Percentiles rank a stretch among this genome's conserved stretches.
These are phyloP conservation scores for Medicago lupulina DNA, from an alignment of 306 rosid genomes.

Conservation along the genomic window DNA sequence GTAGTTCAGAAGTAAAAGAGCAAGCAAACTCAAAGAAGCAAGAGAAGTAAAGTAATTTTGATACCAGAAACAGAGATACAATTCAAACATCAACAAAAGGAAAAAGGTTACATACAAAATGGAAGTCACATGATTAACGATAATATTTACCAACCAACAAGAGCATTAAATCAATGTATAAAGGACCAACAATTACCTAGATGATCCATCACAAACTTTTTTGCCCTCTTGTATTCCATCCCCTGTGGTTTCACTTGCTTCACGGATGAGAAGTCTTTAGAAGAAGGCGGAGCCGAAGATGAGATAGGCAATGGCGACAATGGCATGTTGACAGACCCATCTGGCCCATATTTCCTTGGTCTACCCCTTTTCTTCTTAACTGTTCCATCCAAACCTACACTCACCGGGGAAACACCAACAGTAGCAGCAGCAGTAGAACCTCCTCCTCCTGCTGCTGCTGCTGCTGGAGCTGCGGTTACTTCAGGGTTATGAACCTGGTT, in stretches of 20 bases:
- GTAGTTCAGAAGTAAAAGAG: slow-evolving; percentile 10
- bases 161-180: slow-evolving; percentile 5
- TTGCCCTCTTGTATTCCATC: slow-evolving; percentile 62
- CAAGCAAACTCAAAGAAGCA: slow-evolving; percentile 12
- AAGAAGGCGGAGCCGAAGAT: slow-evolving; percentile 60
- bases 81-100: slow-evolving; percentile 16
- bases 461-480: neutral
- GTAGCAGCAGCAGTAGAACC: neutral
- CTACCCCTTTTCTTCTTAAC: slow-evolving; percentile 84
- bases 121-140: slow-evolving; percentile 25
- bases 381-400: slow-evolving; percentile 58
- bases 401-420: slow-evolving; percentile 52
- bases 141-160: slow-evolving; percentile 26
- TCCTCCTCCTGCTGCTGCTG: neutral
- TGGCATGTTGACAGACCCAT: slow-evolving; percentile 79
- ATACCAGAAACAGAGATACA: slow-evolving; percentile 6
- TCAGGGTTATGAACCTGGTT: slow-evolving; percentile 53
- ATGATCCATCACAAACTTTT: slow-evolving; percentile 64
- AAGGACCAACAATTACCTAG: slow-evolving; percentile 52
- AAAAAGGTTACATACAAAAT: slow-evolving; percentile 12
- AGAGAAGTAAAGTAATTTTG: slow-evolving; percentile 27
- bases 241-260: slow-evolving; percentile 69
- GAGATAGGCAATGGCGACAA: slow-evolving; percentile 77
- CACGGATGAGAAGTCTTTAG: slow-evolving; percentile 52
- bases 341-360: slow-evolving; percentile 87